Evolutionary conservation across 805 yeast genomes (phyloP).

Genomic region (Starmerella geochares): DNA sequence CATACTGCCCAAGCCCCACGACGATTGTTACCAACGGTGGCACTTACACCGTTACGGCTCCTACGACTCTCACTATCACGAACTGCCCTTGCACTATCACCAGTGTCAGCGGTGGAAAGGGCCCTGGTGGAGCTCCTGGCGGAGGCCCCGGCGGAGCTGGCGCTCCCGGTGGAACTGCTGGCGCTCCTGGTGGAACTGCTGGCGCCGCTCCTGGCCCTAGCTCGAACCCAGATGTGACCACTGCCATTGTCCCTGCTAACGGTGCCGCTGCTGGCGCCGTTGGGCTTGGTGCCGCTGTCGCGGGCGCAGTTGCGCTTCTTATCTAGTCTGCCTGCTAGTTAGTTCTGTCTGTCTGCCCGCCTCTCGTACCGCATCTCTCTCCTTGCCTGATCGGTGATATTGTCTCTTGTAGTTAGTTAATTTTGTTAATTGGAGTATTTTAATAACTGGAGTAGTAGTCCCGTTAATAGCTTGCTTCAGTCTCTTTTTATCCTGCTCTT

Average conservation of each 20-base stretch:
- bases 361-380: not conserved
- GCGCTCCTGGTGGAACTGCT: not conserved
- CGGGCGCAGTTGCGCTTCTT: slow-evolving; percentile 4
- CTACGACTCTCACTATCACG: slow-evolving; percentile 18
- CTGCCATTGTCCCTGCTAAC: slow-evolving; percentile 1
- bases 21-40: slow-evolving; percentile 9
- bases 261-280: not conserved
- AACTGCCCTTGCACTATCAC: slow-evolving; percentile 21
- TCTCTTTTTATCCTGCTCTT: too few relatives aligned
- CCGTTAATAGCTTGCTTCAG: too few relatives aligned
- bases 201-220: not conserved
- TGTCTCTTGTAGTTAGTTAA: slow-evolving; percentile 1
- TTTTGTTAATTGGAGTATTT: not conserved
- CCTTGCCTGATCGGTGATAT: not conserved
- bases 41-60: slow-evolving; percentile 12
- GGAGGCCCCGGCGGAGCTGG: not conserved
- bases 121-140: not conserved
- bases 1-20: slow-evolving; percentile 8
- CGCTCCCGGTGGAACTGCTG: not conserved
- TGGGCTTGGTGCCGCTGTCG: slow-evolving; percentile 2
- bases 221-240: not conserved
- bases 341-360: not conserved
- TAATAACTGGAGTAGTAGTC: not conserved
- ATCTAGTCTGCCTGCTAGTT: not conserved
- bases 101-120: not conserved